Base-by-base conservation (phyloP, 805 yeast species). In the Ogataea methanolica region DNA sequence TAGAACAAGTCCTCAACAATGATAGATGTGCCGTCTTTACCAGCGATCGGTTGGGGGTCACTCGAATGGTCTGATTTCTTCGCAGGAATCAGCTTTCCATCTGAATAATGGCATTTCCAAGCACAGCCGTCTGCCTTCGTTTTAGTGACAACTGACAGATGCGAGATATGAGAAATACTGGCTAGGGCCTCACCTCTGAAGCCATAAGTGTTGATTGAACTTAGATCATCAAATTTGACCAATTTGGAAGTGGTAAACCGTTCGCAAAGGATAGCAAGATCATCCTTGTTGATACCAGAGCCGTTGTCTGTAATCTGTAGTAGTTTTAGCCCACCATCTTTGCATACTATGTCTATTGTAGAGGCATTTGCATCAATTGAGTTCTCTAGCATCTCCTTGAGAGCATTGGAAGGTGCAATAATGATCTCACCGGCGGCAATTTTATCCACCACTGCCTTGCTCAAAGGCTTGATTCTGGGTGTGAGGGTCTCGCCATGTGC, bases 341-440 rank as follows among this genome's bases (percentile, higher is more conserved):
- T 86, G n/a, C 83, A 88, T 3, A 84, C 58, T 1, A 94, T 78
- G 39, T 92, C 97, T 14, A 94, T 78, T 42, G 75, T 63, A 0
- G 91, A 74, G 12, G 96, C 71, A 0, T 76, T 73, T 0, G 99
- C 97, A 63, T 94, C 99, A 12, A 94, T 80, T 6, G 96, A 79
- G 70, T 94, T 94, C 68, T 94, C 99, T 50, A 94, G 69, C 70
- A 94, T 71, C 64, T 94, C 99, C 62, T 94, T 94, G 38, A 94
- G 69, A 0, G 99, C 99, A 63, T 92, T 94, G 5, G 92, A 86
- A 0, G 99, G 98, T 5, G 91, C 92, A 26, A 91, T 78, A 48
- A 94, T 88, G 67, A 94, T 88, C 68, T 94, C 98, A 0, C 99
- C 99, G 1, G 99, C 99, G 0, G 99, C 99, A 26, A 94, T 94